Evolutionary conservation across 2,329 filamentous ascomycete species (phyloP), one percentile per base, ranked within the genome.

Genomic region (Venturia nashicola): DNA sequence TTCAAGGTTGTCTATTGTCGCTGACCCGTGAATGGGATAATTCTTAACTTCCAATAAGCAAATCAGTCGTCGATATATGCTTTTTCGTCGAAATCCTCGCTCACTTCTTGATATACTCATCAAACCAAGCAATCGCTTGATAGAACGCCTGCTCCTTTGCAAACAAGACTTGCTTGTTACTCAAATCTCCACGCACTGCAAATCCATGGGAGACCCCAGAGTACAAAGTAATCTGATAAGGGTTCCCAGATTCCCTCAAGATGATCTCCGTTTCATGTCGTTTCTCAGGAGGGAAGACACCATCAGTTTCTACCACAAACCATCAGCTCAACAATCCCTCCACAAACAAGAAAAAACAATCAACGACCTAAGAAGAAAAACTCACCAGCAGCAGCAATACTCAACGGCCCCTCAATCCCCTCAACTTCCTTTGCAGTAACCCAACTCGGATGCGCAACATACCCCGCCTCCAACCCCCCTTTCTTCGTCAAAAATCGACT

Each of bases 381-480:
- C 72, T 54, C 8, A 78, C 77, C 75, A 60, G 78, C 76, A 67
- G 78, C 86, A 54, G 85, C 79, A 69, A 91, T 89, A 63, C 85
- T 86, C 5, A 90, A 75, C 0, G 88, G 88, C 0, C 83, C 85
- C n/a, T 79, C 78, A 69, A 91, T 86, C 59, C 80, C 82, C 18
- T 77, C 76, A 61, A 91, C 81, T 74, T 91, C 88, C 2, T 83
- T 83, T 66, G 84, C 78, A 6, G 83, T 79, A 42, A 90, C 80
- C 67, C 86, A 87, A 9, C 85, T 87, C 0, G 88, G 89, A 73
- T 91, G 88, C 2, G 88, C 88, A n/a, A 83, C 72, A 75, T 82
- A 91, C 51, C 86, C 88, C 64, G 81, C 86, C 59, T 87, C 77
- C 67, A 90, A 66, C 6, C 69, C 68, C 55, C 65, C 78, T 65